Evolutionary conservation across 108 stramenopile genomes (phyloP), one percentile per base, ranked within the genome.

Genomic region (Asterionellopsis glacialis): DNA sequence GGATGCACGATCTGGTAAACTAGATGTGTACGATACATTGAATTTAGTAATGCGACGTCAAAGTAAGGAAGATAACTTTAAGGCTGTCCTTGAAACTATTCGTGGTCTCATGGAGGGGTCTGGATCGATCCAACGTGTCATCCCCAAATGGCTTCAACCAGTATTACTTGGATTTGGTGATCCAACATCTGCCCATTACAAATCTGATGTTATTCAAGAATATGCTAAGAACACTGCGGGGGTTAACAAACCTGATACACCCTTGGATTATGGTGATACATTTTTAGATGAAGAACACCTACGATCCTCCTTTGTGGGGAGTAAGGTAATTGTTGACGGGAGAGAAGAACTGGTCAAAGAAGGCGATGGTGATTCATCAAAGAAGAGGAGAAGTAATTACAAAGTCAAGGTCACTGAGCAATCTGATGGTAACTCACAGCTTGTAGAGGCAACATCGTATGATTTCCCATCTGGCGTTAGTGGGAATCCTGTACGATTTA

Each of bases 31-130:
- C 64, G 55, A 88, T 51, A 74, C 66, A 1, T 76, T 95, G 22
- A 99, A 99, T 70, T 54, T 99, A 13, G 70, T 99, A 4, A 80
- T 99, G 9, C 67, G 97, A 39, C 67, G 98, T 10, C 77, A 93
- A 25, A 90, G 94, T 9, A 59, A 81, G 42, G 96, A 96, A 59
- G 97, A 98, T 64, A 98, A 97, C 71, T 97, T 96, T 83, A 96
- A 93, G 74, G 68, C 94, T 19, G 80, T 97, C 11, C 64, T 98
- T 25, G 94, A 95, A 63, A 96, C 95, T 9, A 94, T 97, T 28
- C 87, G 95, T 41, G 76, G 86, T 38, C 58, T 96, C 70, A 66
- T 71, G 41, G 76, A 77, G 14, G 90, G 90, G 0, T 69, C 82
- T 14, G 75, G 80, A 41, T 88, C 91, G 11, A 88, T 94, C 63